phyloP scores from a whole-genome alignment of 139 green algal genomes.

The Chlamydomonas sphaeroides region DNA sequence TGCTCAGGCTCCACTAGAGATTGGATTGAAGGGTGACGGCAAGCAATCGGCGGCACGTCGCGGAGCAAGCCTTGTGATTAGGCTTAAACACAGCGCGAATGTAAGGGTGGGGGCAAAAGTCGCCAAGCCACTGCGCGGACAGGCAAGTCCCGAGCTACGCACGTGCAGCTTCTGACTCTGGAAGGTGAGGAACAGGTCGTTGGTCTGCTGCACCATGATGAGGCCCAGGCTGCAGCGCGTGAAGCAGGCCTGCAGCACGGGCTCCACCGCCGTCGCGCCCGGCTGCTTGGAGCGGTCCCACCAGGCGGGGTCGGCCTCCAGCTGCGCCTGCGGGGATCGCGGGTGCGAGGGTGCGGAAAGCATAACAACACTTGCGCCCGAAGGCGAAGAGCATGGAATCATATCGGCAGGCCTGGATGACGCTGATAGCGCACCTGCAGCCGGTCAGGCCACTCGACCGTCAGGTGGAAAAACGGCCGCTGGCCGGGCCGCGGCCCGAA shows the following conservation, averaged over 20 bases:
- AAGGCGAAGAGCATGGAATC: too few relatives aligned
- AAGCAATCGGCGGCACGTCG: too few relatives aligned
- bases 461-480: slow-evolving; percentile 50
- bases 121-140: too few relatives aligned
- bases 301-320: slow-evolving; percentile 39
- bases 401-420: too few relatives aligned
- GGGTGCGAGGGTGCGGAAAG: too few relatives aligned
- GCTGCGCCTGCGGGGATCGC: slow-evolving; percentile 31
- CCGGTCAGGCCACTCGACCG: slow-evolving; percentile 24
- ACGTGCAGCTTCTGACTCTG: slow-evolving; percentile 41
- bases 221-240: slow-evolving; percentile 28
- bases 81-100: too few relatives aligned
- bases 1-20: too few relatives aligned
- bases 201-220: slow-evolving; percentile 14
- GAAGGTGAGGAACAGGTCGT: slow-evolving; percentile 43
- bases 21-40: too few relatives aligned
- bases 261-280: neutral
- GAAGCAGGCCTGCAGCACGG: slow-evolving; percentile 36
- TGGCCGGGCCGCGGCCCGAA: slow-evolving; percentile 30
- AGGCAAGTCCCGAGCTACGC: too few relatives aligned
- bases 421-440: slow-evolving; percentile 46
- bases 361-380: too few relatives aligned
- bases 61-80: too few relatives aligned
- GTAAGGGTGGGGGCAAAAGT: too few relatives aligned
- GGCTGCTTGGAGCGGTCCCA: slow-evolving; percentile 10